phyloP scores from a whole-genome alignment of 257 asterid species.

The Salvia hispanica region DNA sequence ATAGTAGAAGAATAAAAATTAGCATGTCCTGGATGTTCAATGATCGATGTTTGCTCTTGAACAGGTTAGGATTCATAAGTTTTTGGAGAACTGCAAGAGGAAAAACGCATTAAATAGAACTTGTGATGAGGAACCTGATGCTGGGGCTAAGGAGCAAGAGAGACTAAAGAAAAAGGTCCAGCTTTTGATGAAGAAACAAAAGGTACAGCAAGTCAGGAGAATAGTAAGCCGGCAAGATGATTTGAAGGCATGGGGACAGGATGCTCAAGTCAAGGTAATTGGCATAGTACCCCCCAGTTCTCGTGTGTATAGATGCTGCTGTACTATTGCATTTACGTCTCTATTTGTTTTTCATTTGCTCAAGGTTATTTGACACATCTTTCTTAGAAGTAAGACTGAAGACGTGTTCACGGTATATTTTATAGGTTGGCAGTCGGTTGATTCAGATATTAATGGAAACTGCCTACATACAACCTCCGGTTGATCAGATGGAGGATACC shows the following conservation, averaged over 20 bases:
- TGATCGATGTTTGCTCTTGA: slow-evolving; percentile 29
- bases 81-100: slow-evolving; percentile 73
- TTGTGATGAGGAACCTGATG: slow-evolving; percentile 56
- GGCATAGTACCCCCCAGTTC: not conserved
- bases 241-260: slow-evolving; percentile 84
- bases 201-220: slow-evolving; percentile 60
- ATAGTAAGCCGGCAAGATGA: slow-evolving; percentile 71
- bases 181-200: slow-evolving; percentile 75
- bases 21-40: slow-evolving; percentile 25
- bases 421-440: slow-evolving; percentile 88
- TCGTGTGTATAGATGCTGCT: not conserved
- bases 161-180: slow-evolving; percentile 69
- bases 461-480: slow-evolving; percentile 87
- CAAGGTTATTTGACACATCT: slow-evolving; percentile 14
- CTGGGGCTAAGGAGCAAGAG: slow-evolving; percentile 50
- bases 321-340: not conserved
- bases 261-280: slow-evolving; percentile 78
- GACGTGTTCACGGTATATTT: slow-evolving; percentile 25
- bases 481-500: slow-evolving; percentile 64
- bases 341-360: not conserved
- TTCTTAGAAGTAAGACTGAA: slow-evolving; percentile 29
- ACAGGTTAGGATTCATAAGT: slow-evolving; percentile 83
- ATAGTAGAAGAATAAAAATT: slow-evolving; percentile 17
- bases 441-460: slow-evolving; percentile 79
- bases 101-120: slow-evolving; percentile 64